A percentile compares a stretch with the other conserved stretches of the same genome.
phyloP scores from a whole-genome alignment of 2,329 filamentous ascomycete genomes.

The Chaetomium strumarium region DNA sequence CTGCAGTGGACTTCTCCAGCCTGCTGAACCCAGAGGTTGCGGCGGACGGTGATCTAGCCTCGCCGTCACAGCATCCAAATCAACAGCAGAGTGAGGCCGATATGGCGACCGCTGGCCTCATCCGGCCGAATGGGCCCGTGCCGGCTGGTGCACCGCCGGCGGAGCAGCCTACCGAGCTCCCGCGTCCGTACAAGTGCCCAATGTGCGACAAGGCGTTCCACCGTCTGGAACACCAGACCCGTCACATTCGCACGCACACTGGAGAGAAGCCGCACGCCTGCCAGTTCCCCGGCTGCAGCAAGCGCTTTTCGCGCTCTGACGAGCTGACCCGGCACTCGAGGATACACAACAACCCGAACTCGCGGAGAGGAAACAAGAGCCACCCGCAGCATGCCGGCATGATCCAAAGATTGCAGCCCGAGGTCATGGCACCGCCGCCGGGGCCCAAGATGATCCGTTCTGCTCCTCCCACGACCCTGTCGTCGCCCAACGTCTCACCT shows the following conservation, averaged over 20 bases:
- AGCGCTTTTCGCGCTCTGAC: constrained; percentile 93
- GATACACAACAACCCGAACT: constrained; percentile 99
- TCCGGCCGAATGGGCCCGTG: constrained; percentile 58
- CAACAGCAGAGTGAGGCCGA: constrained; percentile 30
- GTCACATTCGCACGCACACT: constrained; percentile 93
- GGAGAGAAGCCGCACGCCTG: constrained; percentile 98
- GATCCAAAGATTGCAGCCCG: constrained; percentile 43
- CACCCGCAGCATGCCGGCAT: constrained; percentile 39
- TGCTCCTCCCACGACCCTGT: constrained; percentile 77
- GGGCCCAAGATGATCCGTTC: constrained; percentile 78
- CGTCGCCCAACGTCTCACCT: constrained; percentile 92
- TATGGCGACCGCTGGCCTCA: constrained; percentile 42
- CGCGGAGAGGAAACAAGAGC: constrained; percentile 81
- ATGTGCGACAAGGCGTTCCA: constrained; percentile 98
- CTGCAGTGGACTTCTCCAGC: constrained; percentile 69
- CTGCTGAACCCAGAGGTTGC: constrained; percentile 57
- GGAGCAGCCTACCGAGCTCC: constrained; percentile 65
- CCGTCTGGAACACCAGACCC: constrained; percentile 86
- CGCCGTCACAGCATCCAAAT: constrained; percentile 25
- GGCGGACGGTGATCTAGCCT: constrained; percentile 20
- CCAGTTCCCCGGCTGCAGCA: constrained; percentile 91
- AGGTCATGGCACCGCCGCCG: constrained; percentile 72
- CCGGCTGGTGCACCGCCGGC: constrained; percentile 52
- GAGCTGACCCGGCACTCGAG: constrained; percentile 94
- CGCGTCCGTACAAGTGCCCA: constrained; percentile 95